Evolutionary conservation across 164 flowering plant species (phyloP).

Genomic region (Aristolochia contorta): DNA sequence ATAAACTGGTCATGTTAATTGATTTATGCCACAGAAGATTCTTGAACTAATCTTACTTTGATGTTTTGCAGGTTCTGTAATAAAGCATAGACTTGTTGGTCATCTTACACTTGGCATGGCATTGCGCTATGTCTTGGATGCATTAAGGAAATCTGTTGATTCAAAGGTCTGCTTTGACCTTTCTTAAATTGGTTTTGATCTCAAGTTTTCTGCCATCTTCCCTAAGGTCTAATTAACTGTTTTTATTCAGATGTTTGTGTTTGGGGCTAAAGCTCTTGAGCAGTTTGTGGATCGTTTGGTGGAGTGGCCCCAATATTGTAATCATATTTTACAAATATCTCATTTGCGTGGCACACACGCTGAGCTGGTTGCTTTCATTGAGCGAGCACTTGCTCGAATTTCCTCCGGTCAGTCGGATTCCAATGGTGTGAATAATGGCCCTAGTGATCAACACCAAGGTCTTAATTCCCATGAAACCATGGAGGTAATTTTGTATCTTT

Average conservation of each 20-base stretch:
- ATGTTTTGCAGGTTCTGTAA: slow-evolving; percentile 59
- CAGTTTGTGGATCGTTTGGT: slow-evolving; percentile 87
- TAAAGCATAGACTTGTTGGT: slow-evolving; percentile 89
- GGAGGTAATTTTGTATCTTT: slow-evolving; percentile 18
- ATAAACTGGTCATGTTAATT: too few relatives aligned
- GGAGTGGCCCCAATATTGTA: slow-evolving; percentile 99
- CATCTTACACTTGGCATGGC: slow-evolving; percentile 91
- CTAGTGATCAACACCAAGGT: slow-evolving; percentile 36
- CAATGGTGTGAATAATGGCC: slow-evolving; percentile 32
- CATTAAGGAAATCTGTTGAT: slow-evolving; percentile 90
- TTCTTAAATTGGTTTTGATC: background rate
- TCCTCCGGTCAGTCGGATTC: slow-evolving; percentile 63
- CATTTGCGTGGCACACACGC: slow-evolving; percentile 78
- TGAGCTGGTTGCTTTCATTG: slow-evolving; percentile 76
- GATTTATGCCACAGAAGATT: too few relatives aligned
- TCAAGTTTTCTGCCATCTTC: background rate
- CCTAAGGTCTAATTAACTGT: background rate
- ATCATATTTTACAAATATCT: slow-evolving; percentile 94
- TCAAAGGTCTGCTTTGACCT: slow-evolving; percentile 52
- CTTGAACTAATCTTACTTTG: background rate
- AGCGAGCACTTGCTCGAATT: slow-evolving; percentile 65
- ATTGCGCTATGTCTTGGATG: slow-evolving; percentile 81
- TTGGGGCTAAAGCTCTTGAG: slow-evolving; percentile 90
- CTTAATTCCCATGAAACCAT: slow-evolving; percentile 18
- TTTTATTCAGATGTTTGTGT: slow-evolving; percentile 66